A percentile compares a stretch with the other conserved stretches of the same genome.
Conservation (phyloP, 768 basidiomycete genomes). For the Leccinum longicurvipes region DNA sequence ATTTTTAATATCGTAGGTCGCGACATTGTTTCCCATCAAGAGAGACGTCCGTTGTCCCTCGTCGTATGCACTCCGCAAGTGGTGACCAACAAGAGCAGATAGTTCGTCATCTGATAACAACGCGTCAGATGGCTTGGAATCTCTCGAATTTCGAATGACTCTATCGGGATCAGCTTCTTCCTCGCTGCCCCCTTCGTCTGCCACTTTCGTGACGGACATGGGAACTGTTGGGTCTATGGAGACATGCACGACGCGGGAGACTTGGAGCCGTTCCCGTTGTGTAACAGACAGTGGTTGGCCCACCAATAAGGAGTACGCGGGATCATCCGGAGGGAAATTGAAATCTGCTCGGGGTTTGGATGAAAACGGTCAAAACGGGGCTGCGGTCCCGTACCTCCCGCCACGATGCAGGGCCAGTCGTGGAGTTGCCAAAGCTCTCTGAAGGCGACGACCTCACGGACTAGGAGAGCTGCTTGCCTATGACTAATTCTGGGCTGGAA, state of each 20-base stretch:
- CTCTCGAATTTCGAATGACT: constrained; percentile 71
- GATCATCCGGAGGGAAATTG: constrained; percentile 81
- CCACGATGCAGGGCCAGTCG: constrained; percentile 77
- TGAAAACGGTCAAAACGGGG: neutral
- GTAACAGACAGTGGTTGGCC: constrained; percentile 52
- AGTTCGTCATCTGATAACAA: constrained; percentile 63
- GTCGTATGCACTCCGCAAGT: constrained; percentile 68
- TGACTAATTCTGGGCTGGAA: neutral
- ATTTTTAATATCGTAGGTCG: constrained; percentile 53
- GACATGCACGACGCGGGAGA: constrained; percentile 70
- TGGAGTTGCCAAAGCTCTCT: constrained; percentile 40
- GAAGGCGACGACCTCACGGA: constrained; percentile 61
- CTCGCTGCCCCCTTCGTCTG: constrained; percentile 40
- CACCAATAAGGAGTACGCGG: constrained; percentile 75
- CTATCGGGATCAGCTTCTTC: constrained; percentile 56
- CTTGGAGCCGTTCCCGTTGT: constrained; percentile 50
- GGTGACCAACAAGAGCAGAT: constrained; percentile 35
- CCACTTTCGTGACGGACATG: constrained; percentile 19
- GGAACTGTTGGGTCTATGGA: constrained; percentile 63
- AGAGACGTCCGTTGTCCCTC: constrained; percentile 37
- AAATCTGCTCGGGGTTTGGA: constrained; percentile 62
- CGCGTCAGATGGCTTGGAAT: constrained; percentile 58
- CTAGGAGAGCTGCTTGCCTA: constrained; percentile 76
- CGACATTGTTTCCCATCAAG: constrained; percentile 13
- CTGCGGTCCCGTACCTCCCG: constrained; percentile 60